Evolutionary conservation across 1,284 basidiomycete species (phyloP).

Genomic region (Cutaneotrichosporon curvatum): DNA sequence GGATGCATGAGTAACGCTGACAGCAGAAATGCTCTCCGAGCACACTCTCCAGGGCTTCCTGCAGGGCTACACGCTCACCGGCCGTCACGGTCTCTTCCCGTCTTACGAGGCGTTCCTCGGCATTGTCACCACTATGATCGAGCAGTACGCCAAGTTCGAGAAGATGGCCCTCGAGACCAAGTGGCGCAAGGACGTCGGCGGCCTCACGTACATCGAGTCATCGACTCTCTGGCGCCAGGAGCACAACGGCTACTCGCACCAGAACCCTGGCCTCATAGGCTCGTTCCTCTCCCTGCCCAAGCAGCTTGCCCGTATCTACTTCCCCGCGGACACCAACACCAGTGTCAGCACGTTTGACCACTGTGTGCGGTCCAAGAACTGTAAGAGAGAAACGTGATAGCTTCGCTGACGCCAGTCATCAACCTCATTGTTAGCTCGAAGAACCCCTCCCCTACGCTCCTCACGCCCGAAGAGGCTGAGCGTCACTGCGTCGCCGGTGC

Average conservation of each 20-base stretch:
- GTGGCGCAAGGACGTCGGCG: constrained; percentile 57
- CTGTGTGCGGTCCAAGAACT: constrained; percentile 73
- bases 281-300: constrained; percentile 71
- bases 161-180: constrained; percentile 70
- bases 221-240: constrained; percentile 60
- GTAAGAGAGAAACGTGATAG: constrained; percentile 13
- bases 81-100: constrained; percentile 75
- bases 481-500: constrained; percentile 69
- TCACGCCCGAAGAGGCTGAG: constrained; percentile 45
- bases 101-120: constrained; percentile 65
- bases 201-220: constrained; percentile 7
- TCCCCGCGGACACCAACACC: constrained; percentile 84
- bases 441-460: constrained; percentile 50
- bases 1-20: no score
- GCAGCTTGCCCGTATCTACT: constrained; percentile 67
- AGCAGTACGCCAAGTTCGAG: constrained; percentile 74
- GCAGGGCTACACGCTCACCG: constrained; percentile 64
- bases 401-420: constrained; percentile 27
- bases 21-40: constrained; percentile 76
- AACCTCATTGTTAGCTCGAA: constrained; percentile 71
- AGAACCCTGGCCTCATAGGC: constrained; percentile 76
- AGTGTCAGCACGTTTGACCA: constrained; percentile 68
- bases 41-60: constrained; percentile 83
- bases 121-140: constrained; percentile 48
- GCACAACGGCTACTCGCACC: constrained; percentile 67